Percentiles rank a stretch among this genome's conserved stretches.
Conservation (phyloP, 2,329 filamentous ascomycete species). For the Epicoccum sorghinum region DNA sequence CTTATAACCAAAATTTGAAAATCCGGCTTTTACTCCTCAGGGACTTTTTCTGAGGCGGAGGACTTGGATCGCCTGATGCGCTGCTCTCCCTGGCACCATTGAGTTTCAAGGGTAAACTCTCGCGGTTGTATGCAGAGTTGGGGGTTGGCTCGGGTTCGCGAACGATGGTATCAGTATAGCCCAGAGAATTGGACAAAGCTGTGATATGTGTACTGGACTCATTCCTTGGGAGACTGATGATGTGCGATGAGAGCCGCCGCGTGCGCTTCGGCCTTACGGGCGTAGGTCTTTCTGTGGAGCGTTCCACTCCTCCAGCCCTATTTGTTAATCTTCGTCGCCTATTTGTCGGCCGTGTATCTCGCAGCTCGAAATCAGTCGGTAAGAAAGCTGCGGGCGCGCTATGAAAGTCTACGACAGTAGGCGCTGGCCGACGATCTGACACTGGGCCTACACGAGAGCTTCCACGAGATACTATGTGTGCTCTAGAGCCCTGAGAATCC, state of each 20-base stretch:
- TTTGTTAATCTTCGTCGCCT: conserved; percentile 39
- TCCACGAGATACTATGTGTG: conserved; percentile 35
- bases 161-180: conserved; percentile 28
- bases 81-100: conserved; percentile 19
- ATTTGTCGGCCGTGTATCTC: conserved; percentile 31
- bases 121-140: conserved; percentile 12
- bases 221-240: conserved; percentile 38
- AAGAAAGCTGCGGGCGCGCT: conserved; percentile 55
- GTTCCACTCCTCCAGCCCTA: conserved; percentile 29
- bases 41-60: conserved; percentile 35
- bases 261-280: conserved; percentile 34
- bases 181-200: conserved; percentile 24
- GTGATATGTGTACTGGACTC: conserved; percentile 27
- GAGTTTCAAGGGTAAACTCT: conserved; percentile 26
- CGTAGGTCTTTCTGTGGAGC: conserved; percentile 29
- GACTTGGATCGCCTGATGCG: conserved; percentile 8
- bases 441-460: conserved; percentile 32
- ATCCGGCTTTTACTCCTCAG: conserved; percentile 44
- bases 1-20: conserved; percentile 46
- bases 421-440: conserved; percentile 35
- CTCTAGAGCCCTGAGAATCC: conserved; percentile 40
- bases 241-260: conserved; percentile 40
- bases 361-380: conserved; percentile 55
- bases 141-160: conserved; percentile 15
- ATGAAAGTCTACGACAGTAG: conserved; percentile 53